Evolutionary conservation across 345 rosid genomes (phyloP).

Genomic region (Lepidium sativum): DNA sequence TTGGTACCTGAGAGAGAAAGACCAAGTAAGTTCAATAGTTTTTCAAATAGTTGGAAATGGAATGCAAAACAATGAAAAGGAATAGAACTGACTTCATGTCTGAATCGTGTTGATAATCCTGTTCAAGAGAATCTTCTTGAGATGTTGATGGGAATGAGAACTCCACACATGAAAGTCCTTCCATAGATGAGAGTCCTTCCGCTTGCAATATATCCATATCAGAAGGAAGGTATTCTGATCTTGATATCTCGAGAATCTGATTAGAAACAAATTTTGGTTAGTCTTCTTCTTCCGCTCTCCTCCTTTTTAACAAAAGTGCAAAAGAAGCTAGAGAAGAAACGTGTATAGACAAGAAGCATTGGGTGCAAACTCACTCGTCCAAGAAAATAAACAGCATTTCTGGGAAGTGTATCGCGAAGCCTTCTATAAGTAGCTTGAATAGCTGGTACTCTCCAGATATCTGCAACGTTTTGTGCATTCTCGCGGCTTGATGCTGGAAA

Average conservation of each 20-base stretch:
- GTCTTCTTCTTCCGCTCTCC: background rate
- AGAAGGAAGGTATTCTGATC: conserved; percentile 60
- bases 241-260: conserved; percentile 78
- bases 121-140: conserved; percentile 24
- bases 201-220: conserved; percentile 78
- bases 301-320: background rate
- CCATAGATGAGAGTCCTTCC: conserved; percentile 62
- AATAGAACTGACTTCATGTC: conserved; percentile 39
- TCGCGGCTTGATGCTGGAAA: conserved; percentile 56
- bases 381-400: conserved; percentile 69
- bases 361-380: conserved; percentile 51
- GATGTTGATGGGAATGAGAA: conserved; percentile 50
- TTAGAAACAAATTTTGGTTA: background rate
- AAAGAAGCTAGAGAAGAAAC: background rate
- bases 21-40: background rate
- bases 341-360: background rate
- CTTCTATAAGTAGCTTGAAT: conserved; percentile 74
- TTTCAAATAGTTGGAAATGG: background rate
- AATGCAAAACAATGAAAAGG: background rate
- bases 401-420: conserved; percentile 58
- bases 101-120: conserved; percentile 39
- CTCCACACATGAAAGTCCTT: conserved; percentile 62
- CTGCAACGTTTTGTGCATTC: conserved; percentile 58
- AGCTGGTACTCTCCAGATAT: conserved; percentile 65
- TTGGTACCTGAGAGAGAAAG: conserved; percentile 45